Evolutionary conservation across 2,329 filamentous ascomycete genomes (phyloP).

Genomic region (Venturia nashicola): DNA sequence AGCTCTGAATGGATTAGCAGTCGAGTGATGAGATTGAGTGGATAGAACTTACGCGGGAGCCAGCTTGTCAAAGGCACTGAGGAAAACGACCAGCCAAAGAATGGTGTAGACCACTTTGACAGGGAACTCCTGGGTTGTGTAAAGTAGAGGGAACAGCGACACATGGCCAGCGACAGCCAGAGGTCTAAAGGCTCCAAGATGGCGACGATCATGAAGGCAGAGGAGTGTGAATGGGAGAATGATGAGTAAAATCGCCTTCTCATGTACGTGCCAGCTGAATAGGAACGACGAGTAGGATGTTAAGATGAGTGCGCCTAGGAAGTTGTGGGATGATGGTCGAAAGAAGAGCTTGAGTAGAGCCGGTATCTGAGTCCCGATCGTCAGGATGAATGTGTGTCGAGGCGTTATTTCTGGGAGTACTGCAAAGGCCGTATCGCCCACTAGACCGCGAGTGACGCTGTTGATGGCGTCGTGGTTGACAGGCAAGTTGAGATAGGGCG

Average conservation of each 20-base stretch:
- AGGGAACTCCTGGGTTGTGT: conserved; percentile 84
- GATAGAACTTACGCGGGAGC: conserved; percentile 53
- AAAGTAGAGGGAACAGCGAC: conserved; percentile 85
- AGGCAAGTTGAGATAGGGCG: conserved; percentile 63
- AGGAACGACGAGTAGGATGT: conserved; percentile 95
- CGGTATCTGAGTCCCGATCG: conserved; percentile 61
- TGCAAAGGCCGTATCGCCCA: conserved; percentile 89
- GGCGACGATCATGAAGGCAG: conserved; percentile 77
- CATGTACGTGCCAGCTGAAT: conserved; percentile 97
- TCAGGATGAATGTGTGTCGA: conserved; percentile 67
- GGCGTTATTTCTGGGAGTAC: conserved; percentile 81
- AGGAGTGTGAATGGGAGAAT: conserved; percentile 93
- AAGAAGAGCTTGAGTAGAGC: conserved; percentile 70
- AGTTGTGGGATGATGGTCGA: conserved; percentile 73
- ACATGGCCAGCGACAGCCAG: conserved; percentile 89
- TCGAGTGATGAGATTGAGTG: not conserved
- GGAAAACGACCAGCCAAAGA: conserved; percentile 77
- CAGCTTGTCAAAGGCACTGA: conserved; percentile 75
- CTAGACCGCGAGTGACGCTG: conserved; percentile 83
- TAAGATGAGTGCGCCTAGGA: conserved; percentile 78
- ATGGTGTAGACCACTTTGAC: conserved; percentile 90
- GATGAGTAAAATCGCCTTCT: conserved; percentile 89
- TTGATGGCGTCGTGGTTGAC: conserved; percentile 65
- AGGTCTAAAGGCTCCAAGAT: conserved; percentile 83
- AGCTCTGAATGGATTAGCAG: conserved; percentile 33